phyloP scores from a whole-genome alignment of 257 asterid genomes.

The Solanum paucissectum region DNA sequence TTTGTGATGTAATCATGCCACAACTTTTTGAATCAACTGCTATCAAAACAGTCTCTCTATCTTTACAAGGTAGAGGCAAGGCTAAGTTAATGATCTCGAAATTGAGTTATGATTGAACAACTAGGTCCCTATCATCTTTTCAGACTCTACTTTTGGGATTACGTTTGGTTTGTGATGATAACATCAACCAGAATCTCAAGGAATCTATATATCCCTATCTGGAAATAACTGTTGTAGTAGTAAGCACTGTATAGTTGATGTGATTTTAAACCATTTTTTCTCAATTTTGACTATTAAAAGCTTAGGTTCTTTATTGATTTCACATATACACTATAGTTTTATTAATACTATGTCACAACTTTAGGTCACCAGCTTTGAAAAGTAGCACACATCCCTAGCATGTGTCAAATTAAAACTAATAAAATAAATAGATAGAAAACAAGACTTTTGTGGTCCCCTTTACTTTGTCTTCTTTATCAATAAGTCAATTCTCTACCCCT shows the following conservation, averaged over 20 bases:
- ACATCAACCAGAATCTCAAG: not conserved
- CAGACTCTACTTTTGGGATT: not conserved
- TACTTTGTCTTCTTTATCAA: not conserved
- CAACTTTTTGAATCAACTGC: not conserved
- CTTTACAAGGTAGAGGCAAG: not conserved
- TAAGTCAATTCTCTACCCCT: not conserved
- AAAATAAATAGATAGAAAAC: not conserved
- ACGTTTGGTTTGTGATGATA: not conserved
- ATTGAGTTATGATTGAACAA: not conserved
- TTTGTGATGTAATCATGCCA: not conserved
- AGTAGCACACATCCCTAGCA: not conserved
- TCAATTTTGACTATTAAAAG: not conserved
- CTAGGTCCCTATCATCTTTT: not conserved
- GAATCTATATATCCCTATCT: not conserved
- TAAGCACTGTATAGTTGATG: not conserved
- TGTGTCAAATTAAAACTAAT: not conserved
- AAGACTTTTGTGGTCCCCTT: not conserved
- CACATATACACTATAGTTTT: not conserved
- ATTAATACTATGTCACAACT: not conserved
- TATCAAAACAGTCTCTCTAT: accelerated
- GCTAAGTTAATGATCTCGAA: not conserved
- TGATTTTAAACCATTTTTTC: not conserved
- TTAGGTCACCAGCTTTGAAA: not conserved
- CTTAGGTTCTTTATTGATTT: not conserved
- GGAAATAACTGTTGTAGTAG: not conserved